These are phyloP conservation scores for Calonectria pauciramosa DNA, from an alignment of 2,329 filamentous ascomycete species.

Conservation along the genomic window DNA sequence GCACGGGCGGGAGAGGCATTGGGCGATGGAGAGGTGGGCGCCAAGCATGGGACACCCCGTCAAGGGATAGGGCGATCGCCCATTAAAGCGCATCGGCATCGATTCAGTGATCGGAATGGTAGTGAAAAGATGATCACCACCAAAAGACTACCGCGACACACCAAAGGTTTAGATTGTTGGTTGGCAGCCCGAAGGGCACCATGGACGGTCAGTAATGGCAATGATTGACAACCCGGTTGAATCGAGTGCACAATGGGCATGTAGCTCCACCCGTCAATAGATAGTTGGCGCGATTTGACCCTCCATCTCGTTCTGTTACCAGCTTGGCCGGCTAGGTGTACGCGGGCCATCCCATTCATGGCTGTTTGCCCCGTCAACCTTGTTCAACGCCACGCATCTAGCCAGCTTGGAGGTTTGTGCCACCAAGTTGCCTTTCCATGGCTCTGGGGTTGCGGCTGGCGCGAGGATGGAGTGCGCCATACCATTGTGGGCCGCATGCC, in stretches of 20 bases:
- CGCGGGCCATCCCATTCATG: conserved; percentile 28
- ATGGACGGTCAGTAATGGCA: neutral
- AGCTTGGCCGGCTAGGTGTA: neutral
- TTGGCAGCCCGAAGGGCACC: neutral
- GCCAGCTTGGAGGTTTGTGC: conserved; percentile 18
- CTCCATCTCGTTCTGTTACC: neutral
- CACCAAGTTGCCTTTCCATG: conserved; percentile 21
- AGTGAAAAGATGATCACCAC: neutral
- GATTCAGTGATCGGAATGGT: conserved; percentile 22
- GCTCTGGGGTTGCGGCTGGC: conserved; percentile 20
- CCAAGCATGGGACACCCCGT: neutral
- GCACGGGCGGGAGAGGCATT: conserved; percentile 39
- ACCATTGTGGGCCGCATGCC: conserved; percentile 6
- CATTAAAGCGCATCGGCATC: conserved; percentile 5
- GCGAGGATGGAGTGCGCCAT: conserved; percentile 11
- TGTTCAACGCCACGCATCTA: conserved; percentile 29
- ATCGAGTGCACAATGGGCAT: conserved; percentile 5
- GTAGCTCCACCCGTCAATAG: conserved; percentile 2
- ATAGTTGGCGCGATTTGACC: conserved; percentile 4
- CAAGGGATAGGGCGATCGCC: conserved; percentile 8
- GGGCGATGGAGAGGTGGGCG: conserved; percentile 14
- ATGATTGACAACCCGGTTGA: neutral
- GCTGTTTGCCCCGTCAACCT: conserved; percentile 25
- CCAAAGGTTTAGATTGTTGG: neutral
- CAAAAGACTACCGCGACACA: neutral